Evolutionary conservation across 345 rosid genomes (phyloP).

Genomic region (Ceriops zippeliana): DNA sequence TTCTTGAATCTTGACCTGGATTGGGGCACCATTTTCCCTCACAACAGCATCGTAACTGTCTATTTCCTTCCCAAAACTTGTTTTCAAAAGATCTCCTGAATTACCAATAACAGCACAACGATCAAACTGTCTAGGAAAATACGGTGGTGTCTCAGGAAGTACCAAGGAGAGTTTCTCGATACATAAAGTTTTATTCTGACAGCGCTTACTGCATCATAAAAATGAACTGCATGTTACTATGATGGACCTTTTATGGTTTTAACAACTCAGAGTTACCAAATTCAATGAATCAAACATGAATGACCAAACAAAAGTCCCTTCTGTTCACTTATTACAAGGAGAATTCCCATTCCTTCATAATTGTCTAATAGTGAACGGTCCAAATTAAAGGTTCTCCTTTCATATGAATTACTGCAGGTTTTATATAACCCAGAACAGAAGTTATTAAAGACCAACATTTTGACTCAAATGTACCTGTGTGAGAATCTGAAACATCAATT

Average conservation of each 20-base stretch:
- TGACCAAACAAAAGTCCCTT: background rate
- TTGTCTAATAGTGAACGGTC: too few relatives aligned
- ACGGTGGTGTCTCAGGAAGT: slow-evolving; percentile 83
- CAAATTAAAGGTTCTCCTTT: too few relatives aligned
- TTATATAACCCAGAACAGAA: too few relatives aligned
- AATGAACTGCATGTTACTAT: slow-evolving; percentile 8
- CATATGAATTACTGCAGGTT: too few relatives aligned
- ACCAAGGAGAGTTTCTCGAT: slow-evolving; percentile 80
- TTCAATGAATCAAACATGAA: slow-evolving; percentile 9
- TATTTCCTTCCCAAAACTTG: slow-evolving; percentile 85
- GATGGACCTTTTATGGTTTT: background rate
- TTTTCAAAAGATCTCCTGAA: slow-evolving; percentile 89
- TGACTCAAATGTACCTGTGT: too few relatives aligned
- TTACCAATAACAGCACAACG: slow-evolving; percentile 97
- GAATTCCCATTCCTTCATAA: too few relatives aligned
- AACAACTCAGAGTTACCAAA: slow-evolving; percentile 1
- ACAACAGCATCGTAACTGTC: slow-evolving; percentile 81
- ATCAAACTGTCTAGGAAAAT: slow-evolving; percentile 68
- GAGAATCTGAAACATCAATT: too few relatives aligned
- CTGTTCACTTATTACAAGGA: too few relatives aligned
- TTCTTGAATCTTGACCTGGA: slow-evolving; percentile 45
- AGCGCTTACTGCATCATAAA: slow-evolving; percentile 57
- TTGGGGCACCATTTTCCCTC: slow-evolving; percentile 92
- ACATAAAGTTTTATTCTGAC: slow-evolving; percentile 73
- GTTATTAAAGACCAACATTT: too few relatives aligned